Percentiles rank a stretch among this genome's conserved stretches.
Conservation (phyloP, 2,329 filamentous ascomycete species). For the Lanzia echinophila region DNA sequence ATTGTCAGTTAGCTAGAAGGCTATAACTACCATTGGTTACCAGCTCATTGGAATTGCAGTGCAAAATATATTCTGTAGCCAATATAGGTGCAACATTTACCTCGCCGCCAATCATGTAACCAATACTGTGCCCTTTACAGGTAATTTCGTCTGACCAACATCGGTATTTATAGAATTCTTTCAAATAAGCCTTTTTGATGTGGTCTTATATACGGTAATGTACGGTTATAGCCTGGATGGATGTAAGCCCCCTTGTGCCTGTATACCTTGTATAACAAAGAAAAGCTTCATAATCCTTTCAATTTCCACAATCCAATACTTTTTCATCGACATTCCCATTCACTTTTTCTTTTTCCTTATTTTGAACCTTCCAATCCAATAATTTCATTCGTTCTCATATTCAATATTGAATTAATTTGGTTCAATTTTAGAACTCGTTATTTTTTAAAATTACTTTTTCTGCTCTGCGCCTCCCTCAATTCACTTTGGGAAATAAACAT, state of each 20-base stretch:
- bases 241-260: background rate
- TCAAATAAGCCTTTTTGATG: background rate
- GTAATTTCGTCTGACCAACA: background rate
- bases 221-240: background rate
- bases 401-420: background rate
- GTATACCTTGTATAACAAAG: background rate
- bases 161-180: slow-evolving; percentile 3
- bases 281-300: slow-evolving; percentile 1
- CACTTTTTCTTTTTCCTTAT: background rate
- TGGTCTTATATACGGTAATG: background rate
- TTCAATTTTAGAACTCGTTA: background rate
- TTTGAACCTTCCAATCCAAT: background rate
- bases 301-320: background rate
- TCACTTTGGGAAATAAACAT: background rate
- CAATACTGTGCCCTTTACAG: background rate
- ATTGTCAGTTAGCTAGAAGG: no score
- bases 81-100: background rate
- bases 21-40: no score
- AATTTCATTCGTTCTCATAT: background rate
- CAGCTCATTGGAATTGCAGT: no score
- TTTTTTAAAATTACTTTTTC: background rate
- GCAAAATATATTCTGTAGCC: no score
- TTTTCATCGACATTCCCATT: background rate
- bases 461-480: background rate
- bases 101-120: background rate